These are phyloP conservation scores for Nyctanthes arbortristis DNA, from an alignment of 257 asterid genomes.

Conservation along the genomic window DNA sequence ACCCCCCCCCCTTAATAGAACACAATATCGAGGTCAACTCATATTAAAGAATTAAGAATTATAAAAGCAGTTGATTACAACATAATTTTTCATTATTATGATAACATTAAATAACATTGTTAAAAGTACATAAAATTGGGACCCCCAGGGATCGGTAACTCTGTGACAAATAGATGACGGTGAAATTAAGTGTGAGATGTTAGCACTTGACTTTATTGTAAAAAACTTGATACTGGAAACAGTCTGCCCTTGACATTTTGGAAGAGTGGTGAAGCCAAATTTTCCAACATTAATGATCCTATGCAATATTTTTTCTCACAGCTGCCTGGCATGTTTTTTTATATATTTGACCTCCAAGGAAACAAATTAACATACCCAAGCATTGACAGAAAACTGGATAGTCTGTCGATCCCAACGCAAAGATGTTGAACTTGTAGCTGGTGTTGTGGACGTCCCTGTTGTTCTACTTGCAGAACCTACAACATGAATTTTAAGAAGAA, in stretches of 20 bases:
- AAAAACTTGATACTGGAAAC: not conserved
- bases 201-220: not conserved
- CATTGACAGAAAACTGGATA: constrained; percentile 83
- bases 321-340: not conserved
- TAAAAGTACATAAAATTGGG: not conserved
- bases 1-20: not conserved
- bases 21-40: not conserved
- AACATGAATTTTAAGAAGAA: constrained; percentile 14
- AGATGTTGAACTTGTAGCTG: constrained; percentile 58
- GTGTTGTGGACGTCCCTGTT: constrained; percentile 53
- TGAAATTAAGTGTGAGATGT: not conserved
- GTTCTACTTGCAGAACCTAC: constrained; percentile 75
- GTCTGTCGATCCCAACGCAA: constrained; percentile 78
- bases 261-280: not conserved
- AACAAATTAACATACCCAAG: constrained; percentile 78
- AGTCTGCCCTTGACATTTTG: not conserved
- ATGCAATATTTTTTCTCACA: not conserved
- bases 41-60: not conserved
- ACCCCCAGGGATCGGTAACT: not conserved
- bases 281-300: not conserved
- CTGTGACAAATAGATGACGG: not conserved
- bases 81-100: not conserved
- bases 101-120: not conserved
- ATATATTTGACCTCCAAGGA: not conserved
- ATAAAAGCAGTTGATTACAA: not conserved